A percentile compares a stretch with the other conserved stretches of the same genome.
Evolutionary conservation across 2,329 filamentous ascomycete genomes (phyloP).

Genomic region (Diaporthe ampelina): DNA sequence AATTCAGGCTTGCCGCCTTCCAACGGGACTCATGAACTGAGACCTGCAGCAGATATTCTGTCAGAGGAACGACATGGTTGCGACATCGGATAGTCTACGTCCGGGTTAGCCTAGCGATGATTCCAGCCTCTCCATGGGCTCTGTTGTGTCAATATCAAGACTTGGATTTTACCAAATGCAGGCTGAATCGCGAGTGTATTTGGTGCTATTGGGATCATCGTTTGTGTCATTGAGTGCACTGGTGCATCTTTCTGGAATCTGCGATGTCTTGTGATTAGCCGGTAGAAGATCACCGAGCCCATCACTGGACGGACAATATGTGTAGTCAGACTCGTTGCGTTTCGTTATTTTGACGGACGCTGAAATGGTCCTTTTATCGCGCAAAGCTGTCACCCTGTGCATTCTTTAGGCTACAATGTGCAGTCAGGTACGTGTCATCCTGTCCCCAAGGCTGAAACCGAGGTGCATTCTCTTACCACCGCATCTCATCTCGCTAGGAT

Average conservation of each 20-base stretch:
- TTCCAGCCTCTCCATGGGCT: neutral
- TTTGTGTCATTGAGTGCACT: neutral
- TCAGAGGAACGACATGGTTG: too few relatives aligned
- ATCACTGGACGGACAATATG: neutral
- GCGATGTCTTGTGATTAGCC: neutral
- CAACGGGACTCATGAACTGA: neutral
- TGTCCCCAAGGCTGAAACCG: conserved; percentile 1
- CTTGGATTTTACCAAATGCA: neutral
- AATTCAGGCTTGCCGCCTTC: too few relatives aligned
- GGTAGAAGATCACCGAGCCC: neutral
- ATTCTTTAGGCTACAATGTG: neutral
- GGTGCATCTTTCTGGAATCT: neutral
- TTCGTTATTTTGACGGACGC: neutral
- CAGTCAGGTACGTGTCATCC: neutral
- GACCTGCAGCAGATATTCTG: neutral
- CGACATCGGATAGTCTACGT: neutral
- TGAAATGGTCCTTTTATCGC: neutral
- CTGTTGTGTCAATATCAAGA: neutral
- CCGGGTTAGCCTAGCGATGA: neutral
- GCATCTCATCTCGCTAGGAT: neutral
- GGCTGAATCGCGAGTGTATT: neutral
- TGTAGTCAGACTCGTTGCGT: neutral
- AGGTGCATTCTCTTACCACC: neutral
- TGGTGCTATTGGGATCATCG: neutral
- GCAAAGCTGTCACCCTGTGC: neutral